Base-by-base conservation (phyloP, 108 stramenopile genomes). In the Chaetoceros muelleri region DNA sequence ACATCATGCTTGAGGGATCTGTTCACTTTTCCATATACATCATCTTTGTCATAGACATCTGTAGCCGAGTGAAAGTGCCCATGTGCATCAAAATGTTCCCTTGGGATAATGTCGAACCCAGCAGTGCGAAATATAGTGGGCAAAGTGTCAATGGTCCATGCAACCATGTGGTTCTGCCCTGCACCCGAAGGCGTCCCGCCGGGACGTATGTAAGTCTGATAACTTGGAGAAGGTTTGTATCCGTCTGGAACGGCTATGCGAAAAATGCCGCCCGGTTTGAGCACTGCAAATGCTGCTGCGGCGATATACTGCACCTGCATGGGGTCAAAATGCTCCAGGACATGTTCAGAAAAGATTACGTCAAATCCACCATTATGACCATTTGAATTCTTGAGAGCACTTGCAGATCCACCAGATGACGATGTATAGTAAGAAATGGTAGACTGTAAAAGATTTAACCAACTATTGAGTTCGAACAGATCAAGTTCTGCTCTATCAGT, bases 301-400 rank as follows among this genome's bases (percentile, higher is more conserved):
- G 50, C 50, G 20, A 51, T 21, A 21, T 13, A 21, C 50, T 19
- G 13, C 18, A 51, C 50, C 20, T 51, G 50, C 10, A 19, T 51
- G n/a, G 50, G 50, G 20, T 51, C 50, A 21, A 51, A 51, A 51
- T 51, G 50, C 20, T 51, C 50, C 50, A 51, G 20, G 19, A 51
- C 50, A 19, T 51, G 50, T 21, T 51, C 50, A 13, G 50, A 13
- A 21, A 51, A 51, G n/a, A 51, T 13, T 13, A 16, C 50, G 50
- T 10, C 18, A 10, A 51, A 17, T 17, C 44, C 44, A 17, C 17
- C 17, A 17, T 44, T 44, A n/a, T n/a, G n/a, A n/a, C n/a, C n/a
- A n/a, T n/a, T n/a, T n/a, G n/a, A n/a, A n/a, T n/a, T n/a, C n/a
- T n/a, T n/a, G n/a, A n/a, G n/a, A n/a, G n/a, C n/a, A n/a, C n/a